Evolutionary conservation across 2,329 filamentous ascomycete species (phyloP).

Genomic region (Colletotrichum melonis): DNA sequence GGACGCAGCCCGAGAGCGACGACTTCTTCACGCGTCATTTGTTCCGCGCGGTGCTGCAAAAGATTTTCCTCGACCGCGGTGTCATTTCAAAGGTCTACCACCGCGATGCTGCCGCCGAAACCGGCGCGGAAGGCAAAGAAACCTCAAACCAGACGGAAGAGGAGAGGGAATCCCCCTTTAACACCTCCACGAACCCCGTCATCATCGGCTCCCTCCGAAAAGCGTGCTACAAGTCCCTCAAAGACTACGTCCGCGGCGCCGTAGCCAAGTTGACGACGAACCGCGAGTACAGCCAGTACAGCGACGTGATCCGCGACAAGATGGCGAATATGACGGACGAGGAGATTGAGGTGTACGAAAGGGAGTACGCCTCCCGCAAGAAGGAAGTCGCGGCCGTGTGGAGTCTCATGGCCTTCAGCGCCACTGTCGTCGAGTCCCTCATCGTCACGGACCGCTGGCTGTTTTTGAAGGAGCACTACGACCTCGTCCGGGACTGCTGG

Average conservation of each 20-base stretch:
- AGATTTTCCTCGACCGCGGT: conserved; percentile 88
- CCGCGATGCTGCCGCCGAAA: conserved; percentile 45
- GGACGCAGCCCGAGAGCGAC: conserved; percentile 84
- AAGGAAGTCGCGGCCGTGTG: conserved; percentile 89
- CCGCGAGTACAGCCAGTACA: conserved; percentile 68
- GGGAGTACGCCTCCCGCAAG: conserved; percentile 71
- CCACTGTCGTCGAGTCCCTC: conserved; percentile 86
- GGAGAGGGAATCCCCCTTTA: conserved; percentile 53
- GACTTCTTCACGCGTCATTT: conserved; percentile 94
- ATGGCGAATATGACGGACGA: conserved; percentile 79
- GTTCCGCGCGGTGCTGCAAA: conserved; percentile 89
- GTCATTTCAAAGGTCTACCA: conserved; percentile 74
- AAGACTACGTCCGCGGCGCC: conserved; percentile 83
- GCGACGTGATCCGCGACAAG: conserved; percentile 70
- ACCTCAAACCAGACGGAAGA: conserved; percentile 39
- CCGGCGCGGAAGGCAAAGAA: conserved; percentile 29
- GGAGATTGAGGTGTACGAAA: conserved; percentile 79
- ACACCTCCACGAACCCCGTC: conserved; percentile 78
- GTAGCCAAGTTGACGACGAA: conserved; percentile 76
- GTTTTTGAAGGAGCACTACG: conserved; percentile 82
- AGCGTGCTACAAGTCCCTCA: conserved; percentile 79
- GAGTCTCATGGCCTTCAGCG: conserved; percentile 97
- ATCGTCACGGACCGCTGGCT: conserved; percentile 93
- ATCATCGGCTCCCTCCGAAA: conserved; percentile 90
- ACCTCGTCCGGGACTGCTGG: conserved; percentile 81